phyloP scores from a whole-genome alignment of 345 rosid species.

The Eucalyptus curtisii region DNA sequence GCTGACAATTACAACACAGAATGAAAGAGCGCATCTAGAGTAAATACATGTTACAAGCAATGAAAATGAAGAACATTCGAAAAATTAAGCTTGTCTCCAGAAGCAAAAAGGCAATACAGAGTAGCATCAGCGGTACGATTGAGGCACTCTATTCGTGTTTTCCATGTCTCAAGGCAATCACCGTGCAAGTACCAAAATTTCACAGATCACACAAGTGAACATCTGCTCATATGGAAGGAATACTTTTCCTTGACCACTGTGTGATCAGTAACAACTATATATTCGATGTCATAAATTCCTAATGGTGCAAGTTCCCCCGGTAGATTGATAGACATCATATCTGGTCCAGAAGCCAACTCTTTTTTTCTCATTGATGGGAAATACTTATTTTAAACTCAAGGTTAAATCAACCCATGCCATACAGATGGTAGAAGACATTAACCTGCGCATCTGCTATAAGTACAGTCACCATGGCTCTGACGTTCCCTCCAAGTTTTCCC shows the following conservation, averaged over 20 bases:
- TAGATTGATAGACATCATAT: neutral
- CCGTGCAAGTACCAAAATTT: neutral
- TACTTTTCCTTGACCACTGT: neutral
- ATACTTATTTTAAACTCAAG: neutral
- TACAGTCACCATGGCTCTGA: constrained; percentile 65
- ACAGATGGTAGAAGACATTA: neutral
- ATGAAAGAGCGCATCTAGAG: neutral
- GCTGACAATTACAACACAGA: neutral
- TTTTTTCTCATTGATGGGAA: neutral
- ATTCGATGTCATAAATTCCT: neutral
- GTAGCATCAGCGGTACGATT: neutral
- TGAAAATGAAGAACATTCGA: neutral
- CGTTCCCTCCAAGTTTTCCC: constrained; percentile 33
- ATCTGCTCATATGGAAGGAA: neutral
- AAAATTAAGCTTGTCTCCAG: neutral
- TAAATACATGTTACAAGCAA: neutral
- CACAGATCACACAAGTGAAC: neutral
- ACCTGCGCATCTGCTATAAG: constrained; percentile 74
- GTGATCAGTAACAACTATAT: neutral
- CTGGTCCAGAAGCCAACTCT: neutral
- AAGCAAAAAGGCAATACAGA: neutral
- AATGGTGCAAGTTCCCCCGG: neutral
- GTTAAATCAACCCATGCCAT: neutral
- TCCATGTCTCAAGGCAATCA: neutral
- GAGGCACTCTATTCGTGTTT: neutral